Base-by-base conservation (phyloP, 2,329 filamentous ascomycete genomes). In the Alternaria gansuensis region DNA sequence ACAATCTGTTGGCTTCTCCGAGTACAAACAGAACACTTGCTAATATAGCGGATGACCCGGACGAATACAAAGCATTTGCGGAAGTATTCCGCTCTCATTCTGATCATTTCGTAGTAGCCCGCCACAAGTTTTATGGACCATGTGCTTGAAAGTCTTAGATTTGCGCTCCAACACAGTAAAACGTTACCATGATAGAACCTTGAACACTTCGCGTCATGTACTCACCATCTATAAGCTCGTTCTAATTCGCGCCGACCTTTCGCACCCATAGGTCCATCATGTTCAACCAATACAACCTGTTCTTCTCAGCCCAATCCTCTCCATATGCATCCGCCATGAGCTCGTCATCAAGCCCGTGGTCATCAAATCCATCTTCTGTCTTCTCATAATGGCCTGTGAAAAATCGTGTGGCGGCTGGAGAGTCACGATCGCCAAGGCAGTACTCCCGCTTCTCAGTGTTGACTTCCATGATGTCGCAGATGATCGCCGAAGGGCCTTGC, bases 401-500 rank as follows among this genome's bases (percentile, higher is more conserved):
- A 2, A 49, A 39, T 9, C 28, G 24, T 21, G 52, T 43, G 21
- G 24, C 31, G 24, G n/a, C 24, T 21, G 53, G 53, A 6, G 46
- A 40, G 8, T 28, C 31, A 8, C 59, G 46, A 33, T 62, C 37
- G 3, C 31, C 28, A n/a, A 56, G 21, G 8, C 45, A 49, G 23
- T 59, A 62, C 9, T 39, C 6, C 2, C 41, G 39, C 31, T 45
- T 51, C 10, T 13, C 43, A 3, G 31, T 9, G 9, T 49, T 24
- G 3, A 59, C 14, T 4, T 31, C 11, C 41, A 59, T 49, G 9
- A 14, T 9, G 40, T 62, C 52, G 17, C 51, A 48, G 2, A 62
- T 31, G 3, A 62, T 53, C 21, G 54, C 50, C 11, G 41, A 52
- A 4, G 59, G 59, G 11, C 59, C 56, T 14, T 50, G 17, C 0